A percentile compares a stretch with the other conserved stretches of the same genome.
Conservation (phyloP, 805 yeast genomes). For the Starmera dryadoides region DNA sequence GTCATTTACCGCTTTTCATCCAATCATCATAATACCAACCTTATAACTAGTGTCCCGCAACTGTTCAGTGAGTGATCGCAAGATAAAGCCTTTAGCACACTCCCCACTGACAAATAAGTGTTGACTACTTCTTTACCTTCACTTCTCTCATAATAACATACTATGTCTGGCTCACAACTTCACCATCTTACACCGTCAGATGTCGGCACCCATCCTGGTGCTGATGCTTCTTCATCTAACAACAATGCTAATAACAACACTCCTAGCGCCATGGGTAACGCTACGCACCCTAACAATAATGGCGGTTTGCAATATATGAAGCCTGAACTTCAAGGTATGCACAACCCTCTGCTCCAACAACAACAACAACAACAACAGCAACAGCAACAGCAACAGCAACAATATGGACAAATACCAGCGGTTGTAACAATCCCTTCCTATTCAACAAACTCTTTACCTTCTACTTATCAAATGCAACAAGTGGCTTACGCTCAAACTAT, state of each 20-base stretch:
- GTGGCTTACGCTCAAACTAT: conserved; percentile 1
- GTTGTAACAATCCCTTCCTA: background rate
- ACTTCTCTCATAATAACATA: no score
- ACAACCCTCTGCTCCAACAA: background rate
- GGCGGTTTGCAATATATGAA: background rate
- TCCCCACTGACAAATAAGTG: no score
- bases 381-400: background rate
- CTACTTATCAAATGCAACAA: conserved; percentile 1
- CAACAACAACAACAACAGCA: background rate
- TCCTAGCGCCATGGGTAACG: background rate
- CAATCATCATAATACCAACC: no score
- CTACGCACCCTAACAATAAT: background rate
- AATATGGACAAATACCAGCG: background rate
- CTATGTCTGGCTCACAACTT: no score
- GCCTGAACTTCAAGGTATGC: background rate
- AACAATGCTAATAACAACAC: background rate
- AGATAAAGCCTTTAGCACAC: no score
- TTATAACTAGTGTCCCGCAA: no score
- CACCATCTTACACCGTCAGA: no score
- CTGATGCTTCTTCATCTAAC: background rate
- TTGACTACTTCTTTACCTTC: no score
- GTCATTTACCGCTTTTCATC: no score
- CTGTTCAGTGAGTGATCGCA: no score
- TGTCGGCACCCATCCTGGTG: no score
- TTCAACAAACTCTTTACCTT: background rate